Base-by-base conservation (phyloP, 2,329 filamentous ascomycete species). In the Alternaria triticimaculans region DNA sequence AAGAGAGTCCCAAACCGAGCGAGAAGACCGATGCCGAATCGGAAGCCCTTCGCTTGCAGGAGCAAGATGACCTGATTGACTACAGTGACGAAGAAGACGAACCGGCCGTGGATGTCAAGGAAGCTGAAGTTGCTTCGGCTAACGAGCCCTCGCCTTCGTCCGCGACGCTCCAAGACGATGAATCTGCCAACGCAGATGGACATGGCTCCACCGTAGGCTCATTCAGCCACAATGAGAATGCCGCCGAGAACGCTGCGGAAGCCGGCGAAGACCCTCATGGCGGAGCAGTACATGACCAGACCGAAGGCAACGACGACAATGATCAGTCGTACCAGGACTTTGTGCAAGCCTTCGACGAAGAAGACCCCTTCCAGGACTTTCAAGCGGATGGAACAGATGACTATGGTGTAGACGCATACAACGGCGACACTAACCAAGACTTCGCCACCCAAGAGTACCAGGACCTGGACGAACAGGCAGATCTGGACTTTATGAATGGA, bases 71-170 rank as follows among this genome's bases (percentile, higher is more conserved):
- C 66, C 62, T 82, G n/a, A 80, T 84, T 69, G 84, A 84, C 63
- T 87, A 86, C 69, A 84, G 84, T 23, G 84, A 87, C 60, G 82
- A 79, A n/a, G 81, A 84, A 43, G 72, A 75, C n/a, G 58, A 70
- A 20, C 65, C 70, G 8, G 46, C 66, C 43, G 67, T 66, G 12
- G 44, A 67, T 58, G 61, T 43, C 25, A 58, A 63, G 18, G 62
- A 59, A 21, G 45, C 26, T n/a, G 63, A 67, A 20, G 58, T 60
- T 44, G 62, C 61, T 18, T 48, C 60, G 12, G 45, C 48, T 15
- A 62, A 68, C 28, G 68, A 68, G 18, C 55, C 59, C 2, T 77
- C 76, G 1, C 72, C 75, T 6, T 72, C 71, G 20, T 78, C 79
- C 26, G 72, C 73, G 15, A 80, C 78, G 5, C 68, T 80, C 6